Conservation (phyloP, 2,329 filamentous ascomycete genomes). For the Xylariomycetidae sp. region DNA sequence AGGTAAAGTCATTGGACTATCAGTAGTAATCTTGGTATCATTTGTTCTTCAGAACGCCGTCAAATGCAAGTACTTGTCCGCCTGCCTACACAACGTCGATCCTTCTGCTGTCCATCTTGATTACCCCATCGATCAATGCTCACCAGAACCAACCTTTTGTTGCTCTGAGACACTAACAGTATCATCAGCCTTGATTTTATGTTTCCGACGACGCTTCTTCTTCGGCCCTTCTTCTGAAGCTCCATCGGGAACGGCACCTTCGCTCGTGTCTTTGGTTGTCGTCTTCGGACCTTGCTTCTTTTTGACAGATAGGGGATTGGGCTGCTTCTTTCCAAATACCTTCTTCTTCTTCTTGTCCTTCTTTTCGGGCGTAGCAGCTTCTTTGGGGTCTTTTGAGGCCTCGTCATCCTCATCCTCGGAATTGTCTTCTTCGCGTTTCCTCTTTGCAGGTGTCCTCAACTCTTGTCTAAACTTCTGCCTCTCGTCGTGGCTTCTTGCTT, state of each 20-base stretch:
- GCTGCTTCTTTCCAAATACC: slow-evolving; percentile 58
- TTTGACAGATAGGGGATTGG: slow-evolving; percentile 67
- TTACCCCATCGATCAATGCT: too few relatives aligned
- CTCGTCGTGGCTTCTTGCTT: slow-evolving; percentile 64
- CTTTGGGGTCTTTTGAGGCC: slow-evolving; percentile 3
- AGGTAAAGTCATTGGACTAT: too few relatives aligned
- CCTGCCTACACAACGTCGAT: too few relatives aligned
- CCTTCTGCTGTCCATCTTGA: too few relatives aligned
- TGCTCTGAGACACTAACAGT: too few relatives aligned
- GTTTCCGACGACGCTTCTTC: slow-evolving; percentile 22
- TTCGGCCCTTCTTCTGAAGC: slow-evolving; percentile 13
- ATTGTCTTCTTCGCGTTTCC: slow-evolving; percentile 42
- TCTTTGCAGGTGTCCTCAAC: slow-evolving; percentile 51
- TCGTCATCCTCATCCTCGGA: slow-evolving; percentile 26
- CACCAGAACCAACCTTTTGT: too few relatives aligned
- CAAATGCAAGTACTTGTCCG: too few relatives aligned
- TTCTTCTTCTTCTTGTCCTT: slow-evolving; percentile 48
- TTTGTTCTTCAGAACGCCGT: too few relatives aligned
- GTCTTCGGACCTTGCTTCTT: slow-evolving; percentile 67
- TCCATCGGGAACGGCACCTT: slow-evolving; percentile 6
- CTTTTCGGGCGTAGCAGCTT: slow-evolving; percentile 9
- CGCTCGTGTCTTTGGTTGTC: slow-evolving; percentile 7
- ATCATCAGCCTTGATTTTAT: slow-evolving; percentile 14
- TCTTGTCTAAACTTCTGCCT: slow-evolving; percentile 69
- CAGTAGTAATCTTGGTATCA: too few relatives aligned